A percentile compares a stretch with the other conserved stretches of the same genome.
These are phyloP conservation scores for Coemansia sp. DNA, from an alignment of 192 early-diverging fungal genomes.

Conservation along the genomic window DNA sequence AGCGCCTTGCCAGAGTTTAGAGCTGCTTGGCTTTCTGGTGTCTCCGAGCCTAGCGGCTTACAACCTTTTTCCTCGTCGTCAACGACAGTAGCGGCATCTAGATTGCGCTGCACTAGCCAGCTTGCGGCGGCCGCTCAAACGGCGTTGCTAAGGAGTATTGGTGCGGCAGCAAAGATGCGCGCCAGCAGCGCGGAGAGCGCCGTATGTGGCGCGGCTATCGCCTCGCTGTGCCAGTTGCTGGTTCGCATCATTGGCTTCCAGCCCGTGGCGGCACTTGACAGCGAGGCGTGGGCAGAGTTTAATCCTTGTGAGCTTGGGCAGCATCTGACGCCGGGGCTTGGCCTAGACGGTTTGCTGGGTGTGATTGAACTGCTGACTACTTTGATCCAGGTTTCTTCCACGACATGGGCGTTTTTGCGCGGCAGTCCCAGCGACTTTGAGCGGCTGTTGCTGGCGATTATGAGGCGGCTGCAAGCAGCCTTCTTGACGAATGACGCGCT, in stretches of 20 bases:
- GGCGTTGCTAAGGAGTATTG: slow-evolving; percentile 9
- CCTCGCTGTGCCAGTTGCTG: slow-evolving; percentile 22
- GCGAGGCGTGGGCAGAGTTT: slow-evolving; percentile 20
- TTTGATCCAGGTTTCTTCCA: slow-evolving; percentile 27
- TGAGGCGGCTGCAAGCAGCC: slow-evolving; percentile 28
- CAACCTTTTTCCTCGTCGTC: not conserved
- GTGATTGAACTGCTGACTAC: slow-evolving; percentile 31
- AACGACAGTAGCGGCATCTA: not conserved
- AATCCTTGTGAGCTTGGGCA: slow-evolving; percentile 12
- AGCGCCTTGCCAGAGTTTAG: slow-evolving; percentile 17
- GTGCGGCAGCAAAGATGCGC: slow-evolving; percentile 4
- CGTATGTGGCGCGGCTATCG: slow-evolving; percentile 18
- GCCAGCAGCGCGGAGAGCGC: not conserved
- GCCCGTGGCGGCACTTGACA: slow-evolving; percentile 14
- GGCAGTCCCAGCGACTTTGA: slow-evolving; percentile 20
- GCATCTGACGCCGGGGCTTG: slow-evolving; percentile 10
- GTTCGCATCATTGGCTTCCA: slow-evolving; percentile 21
- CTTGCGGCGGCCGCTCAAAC: slow-evolving; percentile 3
- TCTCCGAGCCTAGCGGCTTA: not conserved
- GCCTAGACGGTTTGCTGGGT: slow-evolving; percentile 23
- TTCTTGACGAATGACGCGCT: slow-evolving; percentile 16
- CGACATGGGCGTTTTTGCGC: slow-evolving; percentile 23
- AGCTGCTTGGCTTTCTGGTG: slow-evolving; percentile 23
- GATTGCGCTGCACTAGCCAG: slow-evolving; percentile 1
- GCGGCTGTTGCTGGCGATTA: slow-evolving; percentile 18